Conservation (phyloP, 257 asterid species). For the Forsythia viridissima region DNA sequence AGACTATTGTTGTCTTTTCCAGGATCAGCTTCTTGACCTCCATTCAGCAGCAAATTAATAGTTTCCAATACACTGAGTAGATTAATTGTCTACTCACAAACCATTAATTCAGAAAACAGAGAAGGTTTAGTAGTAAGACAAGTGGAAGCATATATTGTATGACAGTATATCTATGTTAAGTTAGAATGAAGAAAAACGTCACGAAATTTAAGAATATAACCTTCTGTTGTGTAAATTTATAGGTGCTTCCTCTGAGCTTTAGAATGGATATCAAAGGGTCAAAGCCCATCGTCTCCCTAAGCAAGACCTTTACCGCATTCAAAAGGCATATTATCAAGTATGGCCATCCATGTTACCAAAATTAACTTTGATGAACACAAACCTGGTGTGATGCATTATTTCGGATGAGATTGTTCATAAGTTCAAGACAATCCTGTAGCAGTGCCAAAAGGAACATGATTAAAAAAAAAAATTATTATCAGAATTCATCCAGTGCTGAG, state of each 20-base stretch:
- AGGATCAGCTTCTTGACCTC: constrained; percentile 71
- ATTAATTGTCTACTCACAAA: constrained; percentile 88
- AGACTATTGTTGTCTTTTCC: constrained; percentile 59
- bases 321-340: constrained; percentile 23
- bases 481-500: constrained; percentile 7
- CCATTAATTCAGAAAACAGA: constrained; percentile 33
- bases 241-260: constrained; percentile 84
- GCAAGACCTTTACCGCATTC: constrained; percentile 61
- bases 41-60: constrained; percentile 67
- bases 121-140: constrained; percentile 38
- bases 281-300: constrained; percentile 91
- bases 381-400: constrained; percentile 94
- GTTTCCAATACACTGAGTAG: constrained; percentile 88
- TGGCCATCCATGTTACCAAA: constrained; percentile 11
- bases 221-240: constrained; percentile 94
- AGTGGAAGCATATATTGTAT: constrained; percentile 1
- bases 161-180: not conserved
- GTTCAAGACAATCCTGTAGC: constrained; percentile 86
- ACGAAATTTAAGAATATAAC: constrained; percentile 43
- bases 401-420: constrained; percentile 87
- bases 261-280: constrained; percentile 74
- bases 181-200: constrained; percentile 14
- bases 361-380: constrained; percentile 8
- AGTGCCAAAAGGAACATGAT: constrained; percentile 31
- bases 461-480: constrained; percentile 1